A percentile compares a stretch with the other conserved stretches of the same genome.
These are phyloP conservation scores for Russula griseocarnosa DNA, from an alignment of 768 basidiomycete genomes.

Conservation along the genomic window DNA sequence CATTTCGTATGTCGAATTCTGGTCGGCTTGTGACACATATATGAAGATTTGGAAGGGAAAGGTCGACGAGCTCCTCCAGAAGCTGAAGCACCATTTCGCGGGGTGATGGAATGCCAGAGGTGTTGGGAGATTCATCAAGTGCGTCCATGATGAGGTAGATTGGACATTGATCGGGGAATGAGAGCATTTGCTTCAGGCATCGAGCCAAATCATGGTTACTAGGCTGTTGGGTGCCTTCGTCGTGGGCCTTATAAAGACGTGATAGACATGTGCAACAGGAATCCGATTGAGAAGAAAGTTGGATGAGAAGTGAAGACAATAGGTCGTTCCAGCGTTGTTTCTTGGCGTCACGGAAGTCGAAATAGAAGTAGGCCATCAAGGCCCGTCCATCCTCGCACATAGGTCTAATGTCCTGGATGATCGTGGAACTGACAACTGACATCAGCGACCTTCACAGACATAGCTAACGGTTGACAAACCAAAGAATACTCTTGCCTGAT, in stretches of 20 bases:
- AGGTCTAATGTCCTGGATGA: neutral
- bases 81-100: slow-evolving; percentile 1
- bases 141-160: slow-evolving; percentile 1
- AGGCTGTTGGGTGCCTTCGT: neutral
- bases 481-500: neutral
- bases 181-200: neutral
- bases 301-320: neutral
- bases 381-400: neutral
- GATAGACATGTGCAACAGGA: slow-evolving; percentile 2
- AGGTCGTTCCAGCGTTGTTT: neutral
- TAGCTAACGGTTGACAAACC: neutral
- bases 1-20: neutral
- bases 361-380: neutral
- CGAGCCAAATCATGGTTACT: neutral
- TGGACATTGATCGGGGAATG: neutral
- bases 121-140: slow-evolving; percentile 1
- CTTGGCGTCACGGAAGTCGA: neutral
- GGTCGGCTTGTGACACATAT: neutral
- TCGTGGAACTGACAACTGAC: neutral
- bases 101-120: neutral
- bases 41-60: neutral
- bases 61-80: neutral
- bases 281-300: neutral
- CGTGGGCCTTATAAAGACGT: neutral
- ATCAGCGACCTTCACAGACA: neutral